Evolutionary conservation across 2,329 filamentous ascomycete genomes (phyloP).

Genomic region (Exophiala phaeomuriformis): DNA sequence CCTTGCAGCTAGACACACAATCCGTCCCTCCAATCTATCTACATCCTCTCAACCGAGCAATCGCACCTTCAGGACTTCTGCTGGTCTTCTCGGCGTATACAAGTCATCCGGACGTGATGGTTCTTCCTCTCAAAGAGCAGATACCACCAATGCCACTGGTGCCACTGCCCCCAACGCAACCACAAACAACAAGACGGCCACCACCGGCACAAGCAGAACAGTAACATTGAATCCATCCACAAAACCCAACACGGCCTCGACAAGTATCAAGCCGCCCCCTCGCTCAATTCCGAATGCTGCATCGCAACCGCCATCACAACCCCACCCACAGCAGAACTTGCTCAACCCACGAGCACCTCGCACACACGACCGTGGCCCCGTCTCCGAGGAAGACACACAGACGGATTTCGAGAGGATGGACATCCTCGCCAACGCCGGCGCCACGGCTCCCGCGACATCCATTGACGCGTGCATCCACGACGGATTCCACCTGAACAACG

Average conservation of each 20-base stretch:
- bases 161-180: not conserved
- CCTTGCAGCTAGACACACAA: not conserved
- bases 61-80: not conserved
- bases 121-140: not conserved
- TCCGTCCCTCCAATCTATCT: slow-evolving; percentile 1
- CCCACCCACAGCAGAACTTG: slow-evolving; percentile 2
- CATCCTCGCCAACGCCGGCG: slow-evolving; percentile 66
- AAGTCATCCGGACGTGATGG: not conserved
- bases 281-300: too few species aligned
- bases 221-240: too few species aligned
- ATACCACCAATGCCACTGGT: not conserved
- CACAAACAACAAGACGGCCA: not conserved
- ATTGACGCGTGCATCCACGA: slow-evolving; percentile 75
- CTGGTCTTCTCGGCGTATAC: not conserved
- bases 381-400: slow-evolving; percentile 55
- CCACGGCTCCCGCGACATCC: slow-evolving; percentile 70
- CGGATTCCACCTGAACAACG: slow-evolving; percentile 82
- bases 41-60: not conserved
- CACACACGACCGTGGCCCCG: slow-evolving; percentile 53
- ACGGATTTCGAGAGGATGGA: slow-evolving; percentile 71
- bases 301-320: not conserved
- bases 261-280: too few species aligned
- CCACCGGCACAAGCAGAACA: not conserved
- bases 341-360: slow-evolving; percentile 30
- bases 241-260: too few species aligned